phyloP scores from a whole-genome alignment of 2,329 filamentous ascomycete genomes.

The Aspergillus aculeatus region DNA sequence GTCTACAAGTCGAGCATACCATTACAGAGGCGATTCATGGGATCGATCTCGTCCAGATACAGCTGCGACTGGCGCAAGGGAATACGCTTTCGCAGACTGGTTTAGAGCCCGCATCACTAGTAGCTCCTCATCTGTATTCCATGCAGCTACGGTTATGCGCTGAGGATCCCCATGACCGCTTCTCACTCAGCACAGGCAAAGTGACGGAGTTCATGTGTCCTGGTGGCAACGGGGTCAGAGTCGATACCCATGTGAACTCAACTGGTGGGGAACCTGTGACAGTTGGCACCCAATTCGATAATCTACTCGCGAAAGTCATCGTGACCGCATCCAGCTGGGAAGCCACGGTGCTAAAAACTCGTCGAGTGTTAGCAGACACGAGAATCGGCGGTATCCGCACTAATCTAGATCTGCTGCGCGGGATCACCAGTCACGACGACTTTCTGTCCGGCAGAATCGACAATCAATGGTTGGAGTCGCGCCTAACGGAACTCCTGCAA shows the following conservation, averaged over 20 bases:
- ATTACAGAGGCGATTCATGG: constrained; percentile 58
- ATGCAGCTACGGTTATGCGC: constrained; percentile 60
- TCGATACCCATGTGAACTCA: constrained; percentile 56
- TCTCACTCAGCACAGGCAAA: constrained; percentile 61
- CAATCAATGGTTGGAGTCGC: constrained; percentile 58
- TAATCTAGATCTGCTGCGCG: constrained; percentile 55
- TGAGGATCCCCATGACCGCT: constrained; percentile 54
- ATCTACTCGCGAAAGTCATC: constrained; percentile 60
- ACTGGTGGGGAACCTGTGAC: constrained; percentile 39
- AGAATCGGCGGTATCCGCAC: constrained; percentile 58
- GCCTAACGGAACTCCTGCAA: constrained; percentile 44
- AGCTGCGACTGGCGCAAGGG: constrained; percentile 57
- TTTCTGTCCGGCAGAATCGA: constrained; percentile 52
- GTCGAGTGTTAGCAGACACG: constrained; percentile 56
- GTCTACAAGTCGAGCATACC: constrained; percentile 63
- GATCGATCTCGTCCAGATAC: constrained; percentile 55
- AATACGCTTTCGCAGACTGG: constrained; percentile 39
- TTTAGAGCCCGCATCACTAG: constrained; percentile 24
- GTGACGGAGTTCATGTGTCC: constrained; percentile 56
- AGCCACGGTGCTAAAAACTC: constrained; percentile 54
- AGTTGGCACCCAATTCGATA: constrained; percentile 58
- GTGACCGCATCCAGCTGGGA: constrained; percentile 55
- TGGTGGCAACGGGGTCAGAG: constrained; percentile 56
- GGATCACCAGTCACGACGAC: constrained; percentile 52
- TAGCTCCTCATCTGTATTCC: constrained; percentile 27